Base-by-base conservation (phyloP, 2,329 filamentous ascomycete genomes). In the Lachnellula arida region DNA sequence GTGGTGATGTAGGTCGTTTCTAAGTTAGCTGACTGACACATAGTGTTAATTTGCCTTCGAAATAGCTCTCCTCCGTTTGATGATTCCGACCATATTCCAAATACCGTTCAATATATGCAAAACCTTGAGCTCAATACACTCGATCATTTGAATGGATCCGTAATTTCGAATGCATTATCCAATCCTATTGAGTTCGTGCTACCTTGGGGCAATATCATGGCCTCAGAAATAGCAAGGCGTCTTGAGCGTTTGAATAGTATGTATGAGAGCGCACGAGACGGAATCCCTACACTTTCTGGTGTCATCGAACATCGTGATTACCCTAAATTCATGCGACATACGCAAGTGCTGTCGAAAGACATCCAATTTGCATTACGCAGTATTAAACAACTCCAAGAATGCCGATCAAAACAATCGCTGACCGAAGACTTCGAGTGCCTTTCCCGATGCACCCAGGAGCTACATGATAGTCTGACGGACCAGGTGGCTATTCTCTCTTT, bases 271-370 rank as follows among this genome's bases (percentile, higher is more conserved):
- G 37, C 37, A 14, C 37, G 37, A 14, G 8, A 15, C n/a, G n/a
- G 1, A 1, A 1, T 39, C 5, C 37, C 37, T 39, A n/a, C 12
- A n/a, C 5, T 1, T 1, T 15, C 1, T 1, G 37, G 37, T 4
- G 37, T n/a, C 37, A 6, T n/a, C 3, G 5, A 39, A 39, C 8
- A 9, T 14, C 37, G 8, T n/a, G n/a, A 39, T 39, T 39, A 39
- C n/a, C n/a, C 37, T 4, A 39, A 39, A 14, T 2, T 39, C 1
- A 14, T 39, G 12, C 37, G 8, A 4, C 9, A 39, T n/a, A n/a
- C 37, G 12, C 37, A 39, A 15, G 37, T n/a, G 12, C 3, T 39
- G 4, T 39, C n/a, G 2, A 39, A 39, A 39, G 37, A 39, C 9
- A 39, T 39, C 9, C 37, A 6, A 7, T 39, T 14, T 6, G n/a